Percentiles rank a stretch among this genome's conserved stretches.
Conservation (phyloP, 352 stramenopile species). For the Globisporangium spinosum region DNA sequence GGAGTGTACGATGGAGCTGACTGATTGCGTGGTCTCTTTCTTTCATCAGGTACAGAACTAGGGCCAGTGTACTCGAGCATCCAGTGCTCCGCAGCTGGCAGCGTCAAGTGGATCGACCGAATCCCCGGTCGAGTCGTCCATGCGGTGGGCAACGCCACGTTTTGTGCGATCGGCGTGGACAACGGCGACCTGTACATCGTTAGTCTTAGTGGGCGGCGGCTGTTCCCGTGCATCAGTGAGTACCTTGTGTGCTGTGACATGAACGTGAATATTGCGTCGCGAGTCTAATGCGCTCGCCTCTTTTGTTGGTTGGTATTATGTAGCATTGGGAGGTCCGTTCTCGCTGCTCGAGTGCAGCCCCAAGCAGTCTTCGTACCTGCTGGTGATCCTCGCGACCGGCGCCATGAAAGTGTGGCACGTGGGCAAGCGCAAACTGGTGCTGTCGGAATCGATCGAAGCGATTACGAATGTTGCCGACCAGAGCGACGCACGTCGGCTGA, state of each 20-base stretch:
- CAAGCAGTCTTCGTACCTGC: conserved; percentile 53
- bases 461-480: conserved; percentile 40
- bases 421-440: conserved; percentile 32
- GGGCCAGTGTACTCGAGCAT: conserved; percentile 71
- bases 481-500: conserved; percentile 39
- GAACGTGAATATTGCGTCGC: background rate
- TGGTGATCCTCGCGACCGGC: conserved; percentile 66
- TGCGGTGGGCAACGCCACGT: conserved; percentile 57
- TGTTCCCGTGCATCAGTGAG: conserved; percentile 78
- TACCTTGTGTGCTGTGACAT: background rate
- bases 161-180: conserved; percentile 56
- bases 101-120: conserved; percentile 78
- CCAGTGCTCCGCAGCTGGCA: conserved; percentile 48
- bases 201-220: conserved; percentile 50
- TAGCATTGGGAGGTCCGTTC: conserved; percentile 60
- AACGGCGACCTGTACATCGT: conserved; percentile 71
- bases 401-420: conserved; percentile 77
- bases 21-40: background rate
- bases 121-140: conserved; percentile 56
- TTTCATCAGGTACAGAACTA: conserved; percentile 28
- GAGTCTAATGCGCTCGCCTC: background rate
- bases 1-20: background rate
- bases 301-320: conserved; percentile 3
- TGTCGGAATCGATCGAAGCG: conserved; percentile 64
- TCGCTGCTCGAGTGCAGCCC: conserved; percentile 73